Conservation (phyloP, 2,329 filamentous ascomycete genomes). For the Aspergillus floridensis region DNA sequence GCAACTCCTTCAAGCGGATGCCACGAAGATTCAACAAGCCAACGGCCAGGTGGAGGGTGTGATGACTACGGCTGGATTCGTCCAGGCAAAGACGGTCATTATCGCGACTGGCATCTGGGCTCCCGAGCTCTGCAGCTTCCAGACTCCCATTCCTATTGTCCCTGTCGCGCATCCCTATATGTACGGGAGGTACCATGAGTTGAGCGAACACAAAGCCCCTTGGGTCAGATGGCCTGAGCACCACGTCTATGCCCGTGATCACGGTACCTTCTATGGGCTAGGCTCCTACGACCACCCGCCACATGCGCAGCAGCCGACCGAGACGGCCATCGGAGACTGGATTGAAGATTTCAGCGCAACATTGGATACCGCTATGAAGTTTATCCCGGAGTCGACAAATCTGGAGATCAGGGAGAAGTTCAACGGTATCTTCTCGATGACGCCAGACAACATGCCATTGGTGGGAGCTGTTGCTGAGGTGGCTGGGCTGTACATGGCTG, state of each 20-base stretch:
- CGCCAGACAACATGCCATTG: slow-evolving; percentile 36
- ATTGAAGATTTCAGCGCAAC: slow-evolving; percentile 21
- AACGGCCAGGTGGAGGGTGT: slow-evolving; percentile 19
- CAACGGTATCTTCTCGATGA: slow-evolving; percentile 36
- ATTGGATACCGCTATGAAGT: slow-evolving; percentile 17
- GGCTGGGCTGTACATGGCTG: slow-evolving; percentile 30
- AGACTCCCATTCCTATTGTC: slow-evolving; percentile 31
- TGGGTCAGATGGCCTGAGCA: slow-evolving; percentile 39
- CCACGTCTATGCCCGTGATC: slow-evolving; percentile 36
- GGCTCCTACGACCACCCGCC: slow-evolving; percentile 35
- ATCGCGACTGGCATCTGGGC: slow-evolving; percentile 35
- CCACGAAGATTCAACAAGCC: slow-evolving; percentile 17
- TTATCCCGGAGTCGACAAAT: slow-evolving; percentile 19
- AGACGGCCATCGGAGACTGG: slow-evolving; percentile 24
- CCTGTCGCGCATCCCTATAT: slow-evolving; percentile 40
- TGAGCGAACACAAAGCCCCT: slow-evolving; percentile 22
- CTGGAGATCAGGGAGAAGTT: slow-evolving; percentile 21
- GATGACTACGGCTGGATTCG: slow-evolving; percentile 16
- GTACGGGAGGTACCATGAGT: slow-evolving; percentile 22
- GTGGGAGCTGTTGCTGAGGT: slow-evolving; percentile 26
- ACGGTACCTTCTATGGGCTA: slow-evolving; percentile 32
- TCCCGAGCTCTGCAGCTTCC: slow-evolving; percentile 16
- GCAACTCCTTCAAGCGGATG: slow-evolving; percentile 22
- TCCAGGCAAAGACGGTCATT: slow-evolving; percentile 19
- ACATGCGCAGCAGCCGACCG: slow-evolving; percentile 17